Percentiles rank a stretch among this genome's conserved stretches.
Conservation (phyloP, 768 basidiomycete species). For the Boletus speciosus region DNA sequence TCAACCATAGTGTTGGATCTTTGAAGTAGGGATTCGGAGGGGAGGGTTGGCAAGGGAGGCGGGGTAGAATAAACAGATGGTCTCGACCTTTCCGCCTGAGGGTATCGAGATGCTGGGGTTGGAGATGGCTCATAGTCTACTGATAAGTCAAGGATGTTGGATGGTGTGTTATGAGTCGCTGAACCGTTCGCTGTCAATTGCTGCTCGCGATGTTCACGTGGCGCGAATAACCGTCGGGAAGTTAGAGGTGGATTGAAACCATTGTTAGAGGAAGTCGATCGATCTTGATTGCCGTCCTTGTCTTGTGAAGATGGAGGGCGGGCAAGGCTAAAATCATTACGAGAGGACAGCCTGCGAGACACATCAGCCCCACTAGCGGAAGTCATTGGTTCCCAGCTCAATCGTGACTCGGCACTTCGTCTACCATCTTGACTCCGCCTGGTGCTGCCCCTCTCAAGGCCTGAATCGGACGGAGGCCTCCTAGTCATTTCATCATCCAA, state of each 20-base stretch:
- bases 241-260: constrained; percentile 27
- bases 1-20: constrained; percentile 24
- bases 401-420: constrained; percentile 46
- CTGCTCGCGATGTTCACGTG: constrained; percentile 53
- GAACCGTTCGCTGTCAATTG: constrained; percentile 17
- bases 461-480: constrained; percentile 33
- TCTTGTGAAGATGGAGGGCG: constrained; percentile 28
- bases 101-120: constrained; percentile 39
- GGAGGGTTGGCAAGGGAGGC: constrained; percentile 55
- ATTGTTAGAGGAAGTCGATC: constrained; percentile 23
- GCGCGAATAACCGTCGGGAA: constrained; percentile 53
- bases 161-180: constrained; percentile 16
- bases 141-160: constrained; percentile 30
- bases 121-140: constrained; percentile 45
- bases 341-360: constrained; percentile 27
- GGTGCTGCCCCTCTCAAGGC: constrained; percentile 37
- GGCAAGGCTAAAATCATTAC: constrained; percentile 17
- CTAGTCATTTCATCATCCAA: constrained; percentile 47
- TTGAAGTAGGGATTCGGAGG: constrained; percentile 49
- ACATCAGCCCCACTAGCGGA: constrained; percentile 21
- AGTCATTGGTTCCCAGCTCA: constrained; percentile 41
- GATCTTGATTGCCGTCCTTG: constrained; percentile 29
- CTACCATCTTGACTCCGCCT: constrained; percentile 55
- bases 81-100: constrained; percentile 39
- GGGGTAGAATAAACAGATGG: constrained; percentile 50